Conservation (phyloP, 768 basidiomycete genomes). For the Kwoniella heveanensis region DNA sequence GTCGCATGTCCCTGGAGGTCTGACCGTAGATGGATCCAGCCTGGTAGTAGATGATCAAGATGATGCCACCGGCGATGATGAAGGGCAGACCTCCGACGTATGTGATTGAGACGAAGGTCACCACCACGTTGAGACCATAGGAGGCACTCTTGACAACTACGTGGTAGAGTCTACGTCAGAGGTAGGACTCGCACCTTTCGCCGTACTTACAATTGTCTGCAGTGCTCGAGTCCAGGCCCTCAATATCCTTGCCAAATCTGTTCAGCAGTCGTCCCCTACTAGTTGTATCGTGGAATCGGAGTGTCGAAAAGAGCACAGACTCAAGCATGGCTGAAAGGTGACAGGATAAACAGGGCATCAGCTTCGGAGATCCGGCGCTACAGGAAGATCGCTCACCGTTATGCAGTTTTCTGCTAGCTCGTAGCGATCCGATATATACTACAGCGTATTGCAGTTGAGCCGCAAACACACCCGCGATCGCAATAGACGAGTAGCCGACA, state of each 20-base stretch:
- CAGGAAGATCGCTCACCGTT: constrained; percentile 59
- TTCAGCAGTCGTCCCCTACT: constrained; percentile 69
- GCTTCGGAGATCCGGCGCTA: constrained; percentile 11
- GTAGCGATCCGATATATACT: constrained; percentile 80
- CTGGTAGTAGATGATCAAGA: constrained; percentile 55
- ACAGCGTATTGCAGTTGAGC: constrained; percentile 56
- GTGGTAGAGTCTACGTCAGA: constrained; percentile 1
- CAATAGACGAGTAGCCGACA: constrained; percentile 70
- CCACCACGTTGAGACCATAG: constrained; percentile 68
- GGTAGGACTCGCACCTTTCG: no score
- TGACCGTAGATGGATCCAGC: constrained; percentile 69
- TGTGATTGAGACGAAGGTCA: constrained; percentile 74
- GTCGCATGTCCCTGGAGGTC: constrained; percentile 66
- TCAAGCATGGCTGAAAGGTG: constrained; percentile 65
- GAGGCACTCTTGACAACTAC: constrained; percentile 64
- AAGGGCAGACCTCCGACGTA: constrained; percentile 78
- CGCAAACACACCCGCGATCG: constrained; percentile 66
- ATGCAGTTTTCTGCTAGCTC: constrained; percentile 76
- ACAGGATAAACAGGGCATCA: constrained; percentile 21
- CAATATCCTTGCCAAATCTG: constrained; percentile 71
- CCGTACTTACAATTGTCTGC: constrained; percentile 73
- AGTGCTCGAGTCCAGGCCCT: constrained; percentile 78
- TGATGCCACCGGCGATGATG: constrained; percentile 61
- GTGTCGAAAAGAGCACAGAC: constrained; percentile 78
- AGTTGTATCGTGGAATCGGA: constrained; percentile 90